Evolutionary conservation across 163 green algal genomes (phyloP).

Genomic region (Coccomyxa subellipsoidea): DNA sequence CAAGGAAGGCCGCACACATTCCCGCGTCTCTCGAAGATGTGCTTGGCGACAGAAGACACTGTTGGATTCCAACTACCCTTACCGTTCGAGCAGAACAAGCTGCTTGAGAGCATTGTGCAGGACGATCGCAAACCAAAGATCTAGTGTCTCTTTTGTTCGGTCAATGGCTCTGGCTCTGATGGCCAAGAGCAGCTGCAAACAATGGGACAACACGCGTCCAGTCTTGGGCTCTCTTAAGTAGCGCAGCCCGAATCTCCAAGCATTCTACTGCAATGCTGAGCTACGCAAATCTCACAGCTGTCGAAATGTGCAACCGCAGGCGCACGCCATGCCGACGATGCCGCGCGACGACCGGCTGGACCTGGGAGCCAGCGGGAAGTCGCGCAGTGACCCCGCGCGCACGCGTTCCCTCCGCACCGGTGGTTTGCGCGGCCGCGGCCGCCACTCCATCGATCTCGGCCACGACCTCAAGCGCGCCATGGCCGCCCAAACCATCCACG

Average conservation of each 20-base stretch:
- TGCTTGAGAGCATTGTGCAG: too few relatives aligned
- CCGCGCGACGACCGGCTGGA: background rate
- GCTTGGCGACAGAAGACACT: too few relatives aligned
- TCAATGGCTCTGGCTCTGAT: background rate
- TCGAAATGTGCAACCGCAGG: background rate
- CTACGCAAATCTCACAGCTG: background rate
- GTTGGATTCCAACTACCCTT: too few relatives aligned
- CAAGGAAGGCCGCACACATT: too few relatives aligned
- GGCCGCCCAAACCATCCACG: background rate
- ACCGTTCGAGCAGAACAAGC: too few relatives aligned
- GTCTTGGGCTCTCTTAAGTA: too few relatives aligned
- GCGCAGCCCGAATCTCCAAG: too few relatives aligned
- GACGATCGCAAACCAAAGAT: too few relatives aligned
- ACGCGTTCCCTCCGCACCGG: background rate
- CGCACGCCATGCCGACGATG: background rate
- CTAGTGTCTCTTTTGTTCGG: background rate
- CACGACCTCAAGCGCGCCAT: conserved; percentile 7
- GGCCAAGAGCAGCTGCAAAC: too few relatives aligned
- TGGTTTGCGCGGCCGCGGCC: background rate
- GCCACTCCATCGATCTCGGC: background rate
- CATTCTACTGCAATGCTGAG: too few relatives aligned
- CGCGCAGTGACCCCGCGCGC: background rate
- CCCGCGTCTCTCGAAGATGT: too few relatives aligned
- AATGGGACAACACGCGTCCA: too few relatives aligned
- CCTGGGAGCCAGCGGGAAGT: background rate